These are phyloP conservation scores for Rhynchosporium secalis DNA, from an alignment of 2,329 filamentous ascomycete species.

Conservation along the genomic window DNA sequence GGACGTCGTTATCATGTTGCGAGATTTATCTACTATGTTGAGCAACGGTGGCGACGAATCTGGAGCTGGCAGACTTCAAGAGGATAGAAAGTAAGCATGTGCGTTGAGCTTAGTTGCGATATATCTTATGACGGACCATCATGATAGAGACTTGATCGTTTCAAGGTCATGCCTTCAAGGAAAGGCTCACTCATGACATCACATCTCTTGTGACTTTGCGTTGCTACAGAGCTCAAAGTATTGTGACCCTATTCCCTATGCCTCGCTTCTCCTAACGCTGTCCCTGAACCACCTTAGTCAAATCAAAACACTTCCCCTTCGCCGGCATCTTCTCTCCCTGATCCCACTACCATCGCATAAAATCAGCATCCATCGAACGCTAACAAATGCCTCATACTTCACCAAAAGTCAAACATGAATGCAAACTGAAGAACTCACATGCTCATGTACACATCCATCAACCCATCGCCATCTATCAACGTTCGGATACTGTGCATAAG, in stretches of 20 bases:
- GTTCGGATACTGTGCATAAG: constrained; percentile 26
- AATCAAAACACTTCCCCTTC: constrained; percentile 2
- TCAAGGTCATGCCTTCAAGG: no score
- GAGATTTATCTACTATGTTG: neutral
- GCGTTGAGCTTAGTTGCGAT: no score
- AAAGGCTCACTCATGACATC: no score
- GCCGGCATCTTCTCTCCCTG: constrained; percentile 6
- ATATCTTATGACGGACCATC: no score
- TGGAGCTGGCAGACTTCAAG: no score
- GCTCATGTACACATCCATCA: constrained; percentile 26
- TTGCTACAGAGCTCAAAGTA: no score
- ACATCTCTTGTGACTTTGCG: no score
- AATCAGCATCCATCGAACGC: neutral
- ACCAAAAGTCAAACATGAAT: neutral
- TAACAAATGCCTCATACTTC: neutral
- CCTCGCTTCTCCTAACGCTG: no score
- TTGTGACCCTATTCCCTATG: no score
- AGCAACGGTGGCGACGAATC: no score
- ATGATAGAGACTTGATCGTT: no score
- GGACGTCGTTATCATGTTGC: constrained; percentile 31
- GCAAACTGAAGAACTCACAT: constrained; percentile 18
- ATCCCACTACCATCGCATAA: neutral
- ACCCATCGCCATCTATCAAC: constrained; percentile 26
- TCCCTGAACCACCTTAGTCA: neutral
- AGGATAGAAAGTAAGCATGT: no score